phyloP scores from a whole-genome alignment of 164 flowering plant genomes.

The Piper longum region DNA sequence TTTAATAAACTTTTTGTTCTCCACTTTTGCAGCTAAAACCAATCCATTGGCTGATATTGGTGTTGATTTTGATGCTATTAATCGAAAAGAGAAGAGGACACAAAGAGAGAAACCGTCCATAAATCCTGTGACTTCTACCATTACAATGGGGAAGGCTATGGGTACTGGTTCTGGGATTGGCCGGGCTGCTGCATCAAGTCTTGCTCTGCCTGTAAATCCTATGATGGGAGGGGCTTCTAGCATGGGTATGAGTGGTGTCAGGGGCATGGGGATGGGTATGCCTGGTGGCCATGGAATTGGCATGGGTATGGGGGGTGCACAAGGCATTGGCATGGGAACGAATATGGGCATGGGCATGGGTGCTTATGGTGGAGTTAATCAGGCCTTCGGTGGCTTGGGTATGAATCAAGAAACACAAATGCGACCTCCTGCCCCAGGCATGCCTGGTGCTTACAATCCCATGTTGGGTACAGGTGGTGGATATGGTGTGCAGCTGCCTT shows the following conservation, averaged over 20 bases:
- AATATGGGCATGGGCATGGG: conserved; percentile 11
- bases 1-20: not conserved
- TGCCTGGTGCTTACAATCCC: conserved; percentile 45
- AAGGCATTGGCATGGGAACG: conserved; percentile 4
- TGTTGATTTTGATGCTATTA: conserved; percentile 88
- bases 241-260: conserved; percentile 19
- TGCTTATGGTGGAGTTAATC: conserved; percentile 14
- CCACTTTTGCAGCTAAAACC: conserved; percentile 61
- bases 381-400: conserved; percentile 34
- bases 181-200: conserved; percentile 70
- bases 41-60: conserved; percentile 94
- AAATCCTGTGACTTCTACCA: conserved; percentile 44
- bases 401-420: conserved; percentile 16
- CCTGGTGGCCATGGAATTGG: not conserved
- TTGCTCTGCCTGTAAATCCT: conserved; percentile 44
- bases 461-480: conserved; percentile 67
- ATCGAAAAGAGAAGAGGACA: conserved; percentile 76
- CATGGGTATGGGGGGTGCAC: conserved; percentile 18
- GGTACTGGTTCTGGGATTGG: conserved; percentile 96
- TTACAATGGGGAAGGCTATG: conserved; percentile 95
- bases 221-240: conserved; percentile 39
- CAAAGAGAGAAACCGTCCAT: conserved; percentile 50
- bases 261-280: conserved; percentile 33
- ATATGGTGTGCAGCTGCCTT: conserved; percentile 57
- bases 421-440: conserved; percentile 20